Evolutionary conservation across 1,284 basidiomycete species (phyloP).

Genomic region (Cronartium ribicola): DNA sequence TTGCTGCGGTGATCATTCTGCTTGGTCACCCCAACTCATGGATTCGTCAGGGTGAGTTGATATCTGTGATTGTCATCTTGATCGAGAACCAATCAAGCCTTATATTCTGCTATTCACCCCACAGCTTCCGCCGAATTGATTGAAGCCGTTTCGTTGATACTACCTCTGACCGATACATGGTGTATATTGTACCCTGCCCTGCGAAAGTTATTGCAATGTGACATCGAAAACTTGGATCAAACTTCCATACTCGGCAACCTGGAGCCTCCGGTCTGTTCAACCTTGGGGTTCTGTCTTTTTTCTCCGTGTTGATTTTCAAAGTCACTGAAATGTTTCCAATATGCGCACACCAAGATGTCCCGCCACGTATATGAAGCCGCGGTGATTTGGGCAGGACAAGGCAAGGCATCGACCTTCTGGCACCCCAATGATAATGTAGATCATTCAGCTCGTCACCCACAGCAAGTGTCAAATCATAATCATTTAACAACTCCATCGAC

Average conservation of each 20-base stretch:
- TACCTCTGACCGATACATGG: slow-evolving; percentile 85
- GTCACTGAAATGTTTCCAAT: not conserved
- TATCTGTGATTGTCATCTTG: not conserved
- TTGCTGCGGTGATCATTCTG: slow-evolving; percentile 78
- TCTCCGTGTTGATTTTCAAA: not conserved
- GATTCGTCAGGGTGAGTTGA: slow-evolving; percentile 74
- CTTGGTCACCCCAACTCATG: slow-evolving; percentile 94
- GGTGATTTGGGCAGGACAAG: slow-evolving; percentile 75
- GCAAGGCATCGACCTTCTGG: slow-evolving; percentile 38
- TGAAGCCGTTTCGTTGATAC: slow-evolving; percentile 70
- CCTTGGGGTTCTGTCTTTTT: not conserved
- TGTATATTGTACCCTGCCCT: slow-evolving; percentile 90
- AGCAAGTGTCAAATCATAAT: not conserved
- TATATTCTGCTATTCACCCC: slow-evolving; percentile 17
- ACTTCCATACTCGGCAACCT: slow-evolving; percentile 68
- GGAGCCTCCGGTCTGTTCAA: slow-evolving; percentile 66
- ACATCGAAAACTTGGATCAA: slow-evolving; percentile 73
- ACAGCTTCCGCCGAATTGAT: slow-evolving; percentile 80
- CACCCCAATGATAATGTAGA: not conserved
- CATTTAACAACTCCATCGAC: slow-evolving; percentile 2
- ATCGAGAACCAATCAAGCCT: not conserved
- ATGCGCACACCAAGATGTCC: slow-evolving; percentile 59
- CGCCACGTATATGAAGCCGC: slow-evolving; percentile 78
- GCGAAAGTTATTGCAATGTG: slow-evolving; percentile 76
- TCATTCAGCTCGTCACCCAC: not conserved